Percentiles rank a stretch among this genome's conserved stretches.
Conservation (phyloP, 2,329 filamentous ascomycete genomes). For the Colletotrichum kahawae region DNA sequence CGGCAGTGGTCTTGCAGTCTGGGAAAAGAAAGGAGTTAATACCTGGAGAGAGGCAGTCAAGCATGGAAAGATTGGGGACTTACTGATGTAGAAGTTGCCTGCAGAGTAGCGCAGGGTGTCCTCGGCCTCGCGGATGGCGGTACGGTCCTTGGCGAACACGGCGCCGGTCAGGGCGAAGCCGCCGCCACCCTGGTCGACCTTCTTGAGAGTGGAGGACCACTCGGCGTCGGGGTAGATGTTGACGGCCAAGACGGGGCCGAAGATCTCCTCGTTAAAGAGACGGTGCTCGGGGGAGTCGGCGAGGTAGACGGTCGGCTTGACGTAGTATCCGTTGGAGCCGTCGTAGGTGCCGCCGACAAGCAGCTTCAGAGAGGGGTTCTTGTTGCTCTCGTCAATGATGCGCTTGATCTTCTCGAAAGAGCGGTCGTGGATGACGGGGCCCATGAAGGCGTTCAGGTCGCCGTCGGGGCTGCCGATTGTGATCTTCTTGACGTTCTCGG, state of each 20-base stretch:
- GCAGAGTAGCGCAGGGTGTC: constrained; percentile 56
- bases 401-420: constrained; percentile 50
- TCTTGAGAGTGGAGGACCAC: constrained; percentile 38
- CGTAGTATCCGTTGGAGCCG: constrained; percentile 51
- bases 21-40: neutral
- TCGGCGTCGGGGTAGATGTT: constrained; percentile 48
- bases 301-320: constrained; percentile 52
- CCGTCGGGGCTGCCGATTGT: constrained; percentile 34
- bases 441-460: constrained; percentile 45
- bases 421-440: constrained; percentile 52
- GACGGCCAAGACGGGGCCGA: constrained; percentile 48
- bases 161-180: constrained; percentile 53
- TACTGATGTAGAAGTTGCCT: constrained; percentile 61
- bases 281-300: constrained; percentile 44
- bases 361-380: constrained; percentile 45
- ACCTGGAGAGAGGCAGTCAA: neutral
- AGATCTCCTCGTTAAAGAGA: constrained; percentile 52
- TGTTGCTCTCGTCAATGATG: constrained; percentile 49
- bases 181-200: constrained; percentile 45
- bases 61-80: neutral
- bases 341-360: constrained; percentile 50
- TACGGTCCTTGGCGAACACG: constrained; percentile 53
- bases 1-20: constrained; percentile 61
- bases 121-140: constrained; percentile 54
- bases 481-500: constrained; percentile 28